A percentile compares a stretch with the other conserved stretches of the same genome.
These are phyloP conservation scores for Stachybotrys echinatus DNA, from an alignment of 2,329 filamentous ascomycete species.

Conservation along the genomic window DNA sequence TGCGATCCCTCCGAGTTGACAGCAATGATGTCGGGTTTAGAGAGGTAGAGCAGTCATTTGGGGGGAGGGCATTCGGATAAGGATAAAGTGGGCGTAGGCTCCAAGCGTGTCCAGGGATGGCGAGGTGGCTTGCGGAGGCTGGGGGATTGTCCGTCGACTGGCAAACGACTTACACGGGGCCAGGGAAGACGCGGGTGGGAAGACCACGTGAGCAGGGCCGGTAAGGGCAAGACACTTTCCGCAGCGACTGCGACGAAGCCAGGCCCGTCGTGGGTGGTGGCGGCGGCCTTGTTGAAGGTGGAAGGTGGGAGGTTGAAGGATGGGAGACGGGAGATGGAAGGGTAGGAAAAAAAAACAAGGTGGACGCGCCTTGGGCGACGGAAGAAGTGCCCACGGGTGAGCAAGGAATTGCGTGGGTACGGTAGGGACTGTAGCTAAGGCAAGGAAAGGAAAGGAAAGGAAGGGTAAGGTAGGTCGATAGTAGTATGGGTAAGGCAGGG, in stretches of 20 bases:
- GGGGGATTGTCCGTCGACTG: constrained; percentile 11
- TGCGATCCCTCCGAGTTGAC: neutral
- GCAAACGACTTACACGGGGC: constrained; percentile 26
- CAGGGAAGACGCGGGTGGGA: constrained; percentile 9
- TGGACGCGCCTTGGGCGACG: constrained; percentile 1
- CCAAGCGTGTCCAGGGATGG: neutral
- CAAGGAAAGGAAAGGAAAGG: neutral
- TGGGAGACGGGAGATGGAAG: constrained; percentile 15
- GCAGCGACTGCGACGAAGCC: neutral
- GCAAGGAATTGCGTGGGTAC: constrained; percentile 3
- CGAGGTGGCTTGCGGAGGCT: constrained; percentile 12
- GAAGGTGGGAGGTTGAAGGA: constrained; percentile 4
- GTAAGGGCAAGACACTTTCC: neutral
- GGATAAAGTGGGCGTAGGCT: neutral
- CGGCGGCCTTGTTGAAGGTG: constrained; percentile 9
- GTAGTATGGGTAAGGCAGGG: neutral
- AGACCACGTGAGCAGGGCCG: neutral
- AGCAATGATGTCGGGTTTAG: neutral
- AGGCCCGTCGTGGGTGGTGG: constrained; percentile 4
- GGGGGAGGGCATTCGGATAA: neutral
- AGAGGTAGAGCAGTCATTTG: neutral
- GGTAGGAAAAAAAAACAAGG: constrained; percentile 13
- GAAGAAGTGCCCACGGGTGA: constrained; percentile 13
- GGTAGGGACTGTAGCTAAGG: neutral
- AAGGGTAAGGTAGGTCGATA: neutral